phyloP scores from a whole-genome alignment of 1,284 basidiomycete species.

The Cryptococcus jaspeensis region DNA sequence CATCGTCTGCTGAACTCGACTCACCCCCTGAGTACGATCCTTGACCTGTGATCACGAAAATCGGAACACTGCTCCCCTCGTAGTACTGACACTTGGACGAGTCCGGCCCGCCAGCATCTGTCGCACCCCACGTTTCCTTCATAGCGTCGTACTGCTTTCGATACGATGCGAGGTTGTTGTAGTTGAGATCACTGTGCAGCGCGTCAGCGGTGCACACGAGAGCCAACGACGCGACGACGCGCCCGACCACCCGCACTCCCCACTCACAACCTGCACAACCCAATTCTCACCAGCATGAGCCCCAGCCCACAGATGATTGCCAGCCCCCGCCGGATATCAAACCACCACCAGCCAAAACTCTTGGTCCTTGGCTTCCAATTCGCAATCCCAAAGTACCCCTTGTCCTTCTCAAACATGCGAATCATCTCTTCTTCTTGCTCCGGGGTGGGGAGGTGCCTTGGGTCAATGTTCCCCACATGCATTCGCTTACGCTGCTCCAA shows the following conservation, averaged over 20 bases:
- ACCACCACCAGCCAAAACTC: slow-evolving; percentile 20
- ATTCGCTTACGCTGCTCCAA: slow-evolving; percentile 7
- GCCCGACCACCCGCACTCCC: too few species aligned
- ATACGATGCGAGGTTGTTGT: slow-evolving; percentile 14
- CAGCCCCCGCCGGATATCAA: slow-evolving; percentile 23
- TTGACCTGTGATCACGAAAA: slow-evolving; percentile 16
- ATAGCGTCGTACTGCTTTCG: slow-evolving; percentile 18
- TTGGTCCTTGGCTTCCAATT: slow-evolving; percentile 20
- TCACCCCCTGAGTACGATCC: slow-evolving; percentile 15
- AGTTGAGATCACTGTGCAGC: slow-evolving; percentile 4
- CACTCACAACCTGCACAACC: slow-evolving; percentile 24
- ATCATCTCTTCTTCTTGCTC: slow-evolving; percentile 15
- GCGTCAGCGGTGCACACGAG: background rate
- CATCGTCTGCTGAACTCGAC: slow-evolving; percentile 2
- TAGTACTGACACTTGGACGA: slow-evolving; percentile 28
- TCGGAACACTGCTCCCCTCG: slow-evolving; percentile 21
- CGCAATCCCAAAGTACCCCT: slow-evolving; percentile 21
- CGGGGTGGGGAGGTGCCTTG: slow-evolving; percentile 4
- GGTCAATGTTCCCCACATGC: slow-evolving; percentile 8
- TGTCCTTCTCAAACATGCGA: slow-evolving; percentile 11
- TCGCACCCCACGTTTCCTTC: slow-evolving; percentile 10
- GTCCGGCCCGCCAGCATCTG: slow-evolving; percentile 18
- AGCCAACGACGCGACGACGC: too few species aligned
- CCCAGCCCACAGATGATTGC: slow-evolving; percentile 11
- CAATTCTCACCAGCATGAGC: slow-evolving; percentile 21